Evolutionary conservation across 164 flowering plant genomes (phyloP), one percentile per base, ranked within the genome.

Genomic region (Akebia trifoliata): DNA sequence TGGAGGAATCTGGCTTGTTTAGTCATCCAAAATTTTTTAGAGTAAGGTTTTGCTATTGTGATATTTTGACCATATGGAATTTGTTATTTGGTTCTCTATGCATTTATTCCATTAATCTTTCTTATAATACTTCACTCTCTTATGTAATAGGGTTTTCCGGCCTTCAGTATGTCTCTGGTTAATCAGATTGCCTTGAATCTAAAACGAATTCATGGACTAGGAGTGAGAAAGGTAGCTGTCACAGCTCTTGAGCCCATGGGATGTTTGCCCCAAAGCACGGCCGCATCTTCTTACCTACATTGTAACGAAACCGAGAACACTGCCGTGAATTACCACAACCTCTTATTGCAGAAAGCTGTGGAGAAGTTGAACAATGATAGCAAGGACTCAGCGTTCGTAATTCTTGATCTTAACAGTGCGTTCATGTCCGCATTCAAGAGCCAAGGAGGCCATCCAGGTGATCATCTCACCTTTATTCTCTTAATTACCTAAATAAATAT

Each of bases 191-290:
- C 20, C 0, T n/a, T 64, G 56, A 76, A 86, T 65, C 22, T 86
- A 60, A 65, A 68, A 46, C 65, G 86, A 10, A 61, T 87, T 29
- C 73, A 61, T 7, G 65, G 29, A 0, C 17, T 79, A 43, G 92
- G 96, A 40, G 76, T 79, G 37, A 74, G 47, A 47, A 88, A 72
- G 54, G 52, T 88, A 11, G 77, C 60, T 0, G 82, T 85, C 40
- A 62, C 75, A 20, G 59, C 68, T 8, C 59, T 85, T 7, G 67
- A 68, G 56, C 96, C 96, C 0, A 22, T 86, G 9, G 97, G 97
- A 7, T 90, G 97, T 62, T 72, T 90, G 29, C 97, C 94, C 2
- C 43, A 18, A 0, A 58, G 8, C 60, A 84, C 92, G 0, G 24
- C 11, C 10, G 0, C 4, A 0, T 55, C 68, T 6, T 74, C 84